These are phyloP conservation scores for Calycina marina DNA, from an alignment of 2,329 filamentous ascomycete species.

Conservation along the genomic window DNA sequence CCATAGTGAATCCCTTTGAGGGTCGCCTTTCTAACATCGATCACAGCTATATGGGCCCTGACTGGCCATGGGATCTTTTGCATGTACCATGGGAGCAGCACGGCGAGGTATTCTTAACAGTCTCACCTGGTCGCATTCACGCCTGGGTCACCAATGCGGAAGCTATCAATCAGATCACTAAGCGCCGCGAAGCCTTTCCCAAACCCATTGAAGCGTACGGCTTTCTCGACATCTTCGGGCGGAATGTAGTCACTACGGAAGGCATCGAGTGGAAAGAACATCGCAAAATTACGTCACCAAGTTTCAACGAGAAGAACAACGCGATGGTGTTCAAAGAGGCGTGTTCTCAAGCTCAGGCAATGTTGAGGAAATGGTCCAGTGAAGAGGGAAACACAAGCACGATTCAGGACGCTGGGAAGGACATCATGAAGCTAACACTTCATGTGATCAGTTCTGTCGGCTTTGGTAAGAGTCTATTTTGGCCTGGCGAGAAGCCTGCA, in stretches of 20 bases:
- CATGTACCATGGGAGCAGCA: constrained; percentile 42
- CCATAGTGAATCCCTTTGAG: too few species aligned
- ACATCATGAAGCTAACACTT: constrained; percentile 34
- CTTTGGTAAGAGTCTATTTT: constrained; percentile 26
- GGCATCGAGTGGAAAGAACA: constrained; percentile 27
- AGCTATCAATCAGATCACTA: constrained; percentile 49
- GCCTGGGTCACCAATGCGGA: constrained; percentile 31
- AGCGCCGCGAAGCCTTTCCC: constrained; percentile 54
- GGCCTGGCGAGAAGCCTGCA: constrained; percentile 23
- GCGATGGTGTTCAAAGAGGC: constrained; percentile 26
- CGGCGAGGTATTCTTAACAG: constrained; percentile 51
- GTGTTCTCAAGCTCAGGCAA: constrained; percentile 17
- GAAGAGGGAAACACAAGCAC: constrained; percentile 14
- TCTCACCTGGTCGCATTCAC: constrained; percentile 37
- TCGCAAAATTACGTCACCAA: constrained; percentile 25
- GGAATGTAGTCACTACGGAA: constrained; percentile 50
- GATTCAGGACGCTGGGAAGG: constrained; percentile 27
- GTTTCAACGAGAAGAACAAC: constrained; percentile 30
- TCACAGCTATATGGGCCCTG: constrained; percentile 36
- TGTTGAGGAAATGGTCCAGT: constrained; percentile 2
- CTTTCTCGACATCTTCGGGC: constrained; percentile 50
- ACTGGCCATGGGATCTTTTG: constrained; percentile 43
- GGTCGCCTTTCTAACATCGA: not conserved
- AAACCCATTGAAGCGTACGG: constrained; percentile 48
- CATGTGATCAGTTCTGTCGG: constrained; percentile 39